A percentile compares a stretch with the other conserved stretches of the same genome.
Evolutionary conservation across 306 rosid genomes (phyloP).

Genomic region (Cicer arietinum): DNA sequence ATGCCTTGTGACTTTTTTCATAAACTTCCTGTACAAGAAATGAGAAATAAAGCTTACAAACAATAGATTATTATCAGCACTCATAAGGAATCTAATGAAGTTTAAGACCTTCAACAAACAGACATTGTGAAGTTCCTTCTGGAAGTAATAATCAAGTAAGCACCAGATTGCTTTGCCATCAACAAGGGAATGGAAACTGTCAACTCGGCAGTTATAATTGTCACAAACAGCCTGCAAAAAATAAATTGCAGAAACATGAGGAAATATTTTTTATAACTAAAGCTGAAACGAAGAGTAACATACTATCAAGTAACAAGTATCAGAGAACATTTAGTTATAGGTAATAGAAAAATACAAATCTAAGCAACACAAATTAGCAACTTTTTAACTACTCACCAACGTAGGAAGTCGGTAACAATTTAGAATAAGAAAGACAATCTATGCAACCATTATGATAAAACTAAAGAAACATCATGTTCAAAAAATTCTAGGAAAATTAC

Average conservation of each 20-base stretch:
- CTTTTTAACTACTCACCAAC: conserved; percentile 12
- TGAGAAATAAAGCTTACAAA: conserved; percentile 25
- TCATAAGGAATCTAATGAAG: conserved; percentile 33
- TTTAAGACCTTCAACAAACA: conserved; percentile 69
- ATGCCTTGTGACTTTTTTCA: conserved; percentile 56
- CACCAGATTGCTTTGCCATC: conserved; percentile 99
- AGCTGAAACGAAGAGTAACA: conserved; percentile 17
- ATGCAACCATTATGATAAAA: conserved; percentile 31
- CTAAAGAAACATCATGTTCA: neutral
- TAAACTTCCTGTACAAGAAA: conserved; percentile 61
- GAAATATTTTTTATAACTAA: conserved; percentile 4
- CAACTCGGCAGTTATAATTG: conserved; percentile 64
- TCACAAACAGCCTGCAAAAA: conserved; percentile 80
- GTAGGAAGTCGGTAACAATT: neutral
- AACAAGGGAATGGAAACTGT: conserved; percentile 66
- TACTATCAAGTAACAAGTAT: neutral
- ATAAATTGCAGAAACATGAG: neutral
- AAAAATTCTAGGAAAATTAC: conserved; percentile 5
- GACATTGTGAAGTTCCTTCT: conserved; percentile 72
- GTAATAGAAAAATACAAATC: neutral
- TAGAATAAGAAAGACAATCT: conserved; percentile 8
- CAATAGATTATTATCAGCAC: conserved; percentile 24
- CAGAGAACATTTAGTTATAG: neutral
- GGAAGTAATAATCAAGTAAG: conserved; percentile 88
- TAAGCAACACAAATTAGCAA: conserved; percentile 9